These are phyloP conservation scores for Terfezia claveryi DNA, from an alignment of 495 filamentous ascomycete species.

Conservation along the genomic window DNA sequence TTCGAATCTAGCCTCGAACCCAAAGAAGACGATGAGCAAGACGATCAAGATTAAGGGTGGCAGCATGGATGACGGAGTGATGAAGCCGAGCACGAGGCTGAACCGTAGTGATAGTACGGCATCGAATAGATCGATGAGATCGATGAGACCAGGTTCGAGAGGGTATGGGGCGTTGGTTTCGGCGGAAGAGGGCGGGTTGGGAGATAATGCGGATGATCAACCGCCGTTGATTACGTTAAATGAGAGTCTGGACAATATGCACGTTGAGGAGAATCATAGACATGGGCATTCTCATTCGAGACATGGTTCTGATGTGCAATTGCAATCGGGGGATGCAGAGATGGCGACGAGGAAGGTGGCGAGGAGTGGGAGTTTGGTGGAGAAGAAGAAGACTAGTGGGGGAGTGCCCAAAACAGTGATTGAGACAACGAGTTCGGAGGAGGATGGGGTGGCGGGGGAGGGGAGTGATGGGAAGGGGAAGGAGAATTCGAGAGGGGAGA, in stretches of 20 bases:
- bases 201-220: neutral
- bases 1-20: constrained; percentile 69
- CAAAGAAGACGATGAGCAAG: constrained; percentile 61
- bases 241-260: too few relatives aligned
- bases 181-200: neutral
- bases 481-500: neutral
- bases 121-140: neutral
- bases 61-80: constrained; percentile 10
- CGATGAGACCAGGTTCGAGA: neutral
- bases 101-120: neutral
- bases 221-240: neutral
- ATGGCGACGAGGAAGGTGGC: constrained; percentile 6
- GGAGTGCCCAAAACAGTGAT: constrained; percentile 19
- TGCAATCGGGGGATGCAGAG: neutral
- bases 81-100: neutral
- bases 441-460: constrained; percentile 1
- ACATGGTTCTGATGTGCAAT: neutral
- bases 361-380: constrained; percentile 16
- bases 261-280: neutral
- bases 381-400: constrained; percentile 10
- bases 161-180: neutral
- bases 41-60: constrained; percentile 46
- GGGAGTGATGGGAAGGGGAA: neutral
- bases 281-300: neutral
- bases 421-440: constrained; percentile 16